phyloP scores from a whole-genome alignment of 169 alveolate genomes.

The Haemoproteus tartakovskyi region DNA sequence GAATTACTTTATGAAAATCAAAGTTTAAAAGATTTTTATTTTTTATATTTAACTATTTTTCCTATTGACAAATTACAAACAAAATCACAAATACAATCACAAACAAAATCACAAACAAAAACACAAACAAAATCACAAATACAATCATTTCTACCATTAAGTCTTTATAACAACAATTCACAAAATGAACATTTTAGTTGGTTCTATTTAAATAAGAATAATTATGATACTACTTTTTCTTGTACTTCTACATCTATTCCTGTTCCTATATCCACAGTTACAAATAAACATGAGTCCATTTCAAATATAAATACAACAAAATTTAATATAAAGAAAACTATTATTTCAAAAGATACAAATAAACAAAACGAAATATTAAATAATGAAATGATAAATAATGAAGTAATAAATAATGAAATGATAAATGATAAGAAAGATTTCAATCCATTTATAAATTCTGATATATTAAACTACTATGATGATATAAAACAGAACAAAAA shows the following conservation, averaged over 20 bases:
- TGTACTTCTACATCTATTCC: too few relatives aligned
- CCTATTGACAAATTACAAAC: conserved; percentile 14
- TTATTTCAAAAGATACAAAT: neutral
- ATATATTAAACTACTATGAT: neutral
- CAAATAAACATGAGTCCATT: neutral
- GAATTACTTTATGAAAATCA: conserved; percentile 48
- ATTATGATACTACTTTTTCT: too few relatives aligned
- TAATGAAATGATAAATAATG: neutral
- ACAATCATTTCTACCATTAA: too few relatives aligned
- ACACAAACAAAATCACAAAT: too few relatives aligned
- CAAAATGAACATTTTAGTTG: conserved; percentile 22
- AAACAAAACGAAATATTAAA: neutral
- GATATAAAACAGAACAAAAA: neutral
- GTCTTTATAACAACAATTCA: too few relatives aligned
- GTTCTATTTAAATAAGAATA: neutral
- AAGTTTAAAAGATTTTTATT: conserved; percentile 51
- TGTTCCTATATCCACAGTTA: neutral
- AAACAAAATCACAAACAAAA: too few relatives aligned
- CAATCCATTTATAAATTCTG: neutral
- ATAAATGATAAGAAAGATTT: neutral
- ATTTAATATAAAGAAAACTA: too few relatives aligned
- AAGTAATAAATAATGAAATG: neutral
- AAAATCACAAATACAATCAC: too few relatives aligned
- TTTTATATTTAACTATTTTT: conserved; percentile 43
- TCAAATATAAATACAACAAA: too few relatives aligned